Evolutionary conservation across 441 rosid species (phyloP).

Genomic region (Pelargonium fulgidum): DNA sequence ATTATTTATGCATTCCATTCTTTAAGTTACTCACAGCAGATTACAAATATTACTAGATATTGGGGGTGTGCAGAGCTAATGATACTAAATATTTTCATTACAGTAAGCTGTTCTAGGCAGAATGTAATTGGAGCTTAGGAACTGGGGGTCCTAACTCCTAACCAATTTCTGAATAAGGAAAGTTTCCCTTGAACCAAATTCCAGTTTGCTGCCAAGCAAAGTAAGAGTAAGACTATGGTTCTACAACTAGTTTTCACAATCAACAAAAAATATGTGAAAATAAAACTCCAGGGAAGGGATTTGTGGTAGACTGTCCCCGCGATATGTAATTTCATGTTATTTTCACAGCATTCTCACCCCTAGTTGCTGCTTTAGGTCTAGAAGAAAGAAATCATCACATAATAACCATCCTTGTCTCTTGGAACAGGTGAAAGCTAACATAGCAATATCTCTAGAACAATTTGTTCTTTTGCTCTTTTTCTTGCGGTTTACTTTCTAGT

Average conservation of each 20-base stretch:
- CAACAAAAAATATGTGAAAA: not conserved
- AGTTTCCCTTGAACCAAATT: not conserved
- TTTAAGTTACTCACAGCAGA: not conserved
- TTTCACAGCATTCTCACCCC: not conserved
- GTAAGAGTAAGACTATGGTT: not conserved
- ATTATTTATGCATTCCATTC: not conserved
- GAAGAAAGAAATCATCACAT: not conserved
- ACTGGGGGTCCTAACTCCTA: not conserved
- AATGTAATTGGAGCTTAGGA: not conserved
- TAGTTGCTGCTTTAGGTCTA: not conserved
- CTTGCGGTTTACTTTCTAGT: not conserved
- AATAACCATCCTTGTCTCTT: not conserved
- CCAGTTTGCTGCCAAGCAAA: conserved; percentile 2
- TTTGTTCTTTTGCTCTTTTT: not conserved
- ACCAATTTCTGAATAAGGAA: not conserved
- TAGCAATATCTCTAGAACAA: not conserved
- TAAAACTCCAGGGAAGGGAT: not conserved
- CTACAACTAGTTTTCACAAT: not conserved
- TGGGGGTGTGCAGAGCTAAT: not conserved
- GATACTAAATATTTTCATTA: not conserved
- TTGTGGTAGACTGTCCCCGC: not conserved
- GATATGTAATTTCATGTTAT: not conserved
- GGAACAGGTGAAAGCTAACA: not conserved
- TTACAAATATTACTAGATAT: not conserved
- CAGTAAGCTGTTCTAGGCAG: not conserved